A percentile compares a stretch with the other conserved stretches of the same genome.
These are phyloP conservation scores for Citrus glauca DNA, from an alignment of 345 rosid species.

Conservation along the genomic window DNA sequence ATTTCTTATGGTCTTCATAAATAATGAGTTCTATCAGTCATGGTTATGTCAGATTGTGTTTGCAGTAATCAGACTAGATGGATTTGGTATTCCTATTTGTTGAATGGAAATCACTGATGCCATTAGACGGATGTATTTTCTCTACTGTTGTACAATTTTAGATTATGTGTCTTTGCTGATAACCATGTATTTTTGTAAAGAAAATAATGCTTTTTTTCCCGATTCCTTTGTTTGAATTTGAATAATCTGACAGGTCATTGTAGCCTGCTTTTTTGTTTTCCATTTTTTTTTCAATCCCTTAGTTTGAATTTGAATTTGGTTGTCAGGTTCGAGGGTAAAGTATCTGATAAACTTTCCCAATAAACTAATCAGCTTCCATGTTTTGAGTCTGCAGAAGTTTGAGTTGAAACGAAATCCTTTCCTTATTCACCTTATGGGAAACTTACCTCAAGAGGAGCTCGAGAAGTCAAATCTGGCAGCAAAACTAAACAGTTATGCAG, in stretches of 20 bases:
- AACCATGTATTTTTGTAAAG: neutral
- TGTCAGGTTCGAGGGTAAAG: neutral
- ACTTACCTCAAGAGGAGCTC: constrained; percentile 75
- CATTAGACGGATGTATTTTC: neutral
- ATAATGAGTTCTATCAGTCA: neutral
- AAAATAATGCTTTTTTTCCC: neutral
- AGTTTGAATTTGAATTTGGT: neutral
- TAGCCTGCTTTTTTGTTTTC: neutral
- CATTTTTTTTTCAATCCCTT: neutral
- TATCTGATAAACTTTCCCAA: neutral
- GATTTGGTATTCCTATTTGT: neutral
- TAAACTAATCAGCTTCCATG: constrained; percentile 1
- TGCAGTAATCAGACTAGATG: neutral
- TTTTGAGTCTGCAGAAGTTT: constrained; percentile 55
- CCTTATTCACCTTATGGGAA: constrained; percentile 81
- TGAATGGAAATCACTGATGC: neutral
- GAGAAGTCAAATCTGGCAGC: constrained; percentile 71
- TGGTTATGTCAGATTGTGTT: neutral
- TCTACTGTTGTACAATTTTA: neutral
- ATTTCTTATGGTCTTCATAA: neutral
- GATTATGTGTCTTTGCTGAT: neutral
- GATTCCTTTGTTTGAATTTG: neutral
- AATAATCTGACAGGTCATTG: neutral
- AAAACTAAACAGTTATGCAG: constrained; percentile 76
- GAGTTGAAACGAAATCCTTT: constrained; percentile 82